Percentiles rank a stretch among this genome's conserved stretches.
These are phyloP conservation scores for Marasmius oreades DNA, from an alignment of 1,284 basidiomycete species.

Conservation along the genomic window DNA sequence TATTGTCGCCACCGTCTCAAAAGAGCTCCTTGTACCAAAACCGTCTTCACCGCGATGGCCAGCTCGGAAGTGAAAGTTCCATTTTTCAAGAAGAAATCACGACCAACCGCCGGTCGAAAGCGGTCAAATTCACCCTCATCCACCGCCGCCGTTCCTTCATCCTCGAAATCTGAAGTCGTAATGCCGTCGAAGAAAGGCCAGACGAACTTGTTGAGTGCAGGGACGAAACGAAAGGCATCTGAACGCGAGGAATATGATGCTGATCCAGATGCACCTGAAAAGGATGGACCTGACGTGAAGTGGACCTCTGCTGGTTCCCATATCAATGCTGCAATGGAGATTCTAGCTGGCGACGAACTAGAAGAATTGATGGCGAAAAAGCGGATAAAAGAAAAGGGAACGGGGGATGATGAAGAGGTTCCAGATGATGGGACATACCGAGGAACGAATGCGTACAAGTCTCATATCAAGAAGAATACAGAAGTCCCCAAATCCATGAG, in stretches of 20 bases:
- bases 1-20: not conserved
- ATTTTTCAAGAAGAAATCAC: constrained; percentile 83
- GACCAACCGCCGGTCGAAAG: constrained; percentile 70
- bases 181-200: constrained; percentile 67
- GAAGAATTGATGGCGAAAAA: constrained; percentile 70
- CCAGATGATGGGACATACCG: constrained; percentile 88
- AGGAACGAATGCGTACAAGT: constrained; percentile 80
- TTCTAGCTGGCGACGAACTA: constrained; percentile 75
- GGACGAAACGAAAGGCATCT: constrained; percentile 73
- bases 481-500: constrained; percentile 88
- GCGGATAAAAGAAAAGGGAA: constrained; percentile 46
- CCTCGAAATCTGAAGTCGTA: constrained; percentile 65
- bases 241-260: constrained; percentile 44
- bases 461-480: constrained; percentile 75
- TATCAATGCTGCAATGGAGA: constrained; percentile 63
- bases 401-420: constrained; percentile 54
- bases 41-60: constrained; percentile 29
- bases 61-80: constrained; percentile 56
- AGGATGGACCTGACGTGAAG: constrained; percentile 73
- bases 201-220: constrained; percentile 75
- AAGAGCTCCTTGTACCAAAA: not conserved
- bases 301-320: constrained; percentile 75
- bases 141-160: constrained; percentile 31
- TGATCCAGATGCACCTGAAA: constrained; percentile 41
- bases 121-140: constrained; percentile 62